Conservation (phyloP, 352 stramenopile genomes). For the Stramenopiles sp. region DNA sequence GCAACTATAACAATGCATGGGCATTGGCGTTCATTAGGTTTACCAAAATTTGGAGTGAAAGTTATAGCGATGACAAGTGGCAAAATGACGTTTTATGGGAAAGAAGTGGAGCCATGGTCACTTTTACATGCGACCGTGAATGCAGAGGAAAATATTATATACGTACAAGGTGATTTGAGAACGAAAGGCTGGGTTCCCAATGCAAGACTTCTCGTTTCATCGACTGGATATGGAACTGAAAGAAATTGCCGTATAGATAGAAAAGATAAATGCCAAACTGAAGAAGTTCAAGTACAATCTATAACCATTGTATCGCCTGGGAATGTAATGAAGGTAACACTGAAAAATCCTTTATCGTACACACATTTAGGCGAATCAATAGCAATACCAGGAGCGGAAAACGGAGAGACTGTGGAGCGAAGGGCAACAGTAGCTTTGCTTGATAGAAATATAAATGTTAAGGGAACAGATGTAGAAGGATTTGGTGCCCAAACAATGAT, state of each 20-base stretch:
- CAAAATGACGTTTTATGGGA: background rate
- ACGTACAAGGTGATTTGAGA: slow-evolving; percentile 21
- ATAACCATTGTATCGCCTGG: slow-evolving; percentile 15
- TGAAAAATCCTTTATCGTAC: slow-evolving; percentile 20
- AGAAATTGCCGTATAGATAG: background rate
- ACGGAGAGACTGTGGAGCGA: slow-evolving; percentile 27
- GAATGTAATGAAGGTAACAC: background rate
- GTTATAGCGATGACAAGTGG: slow-evolving; percentile 24
- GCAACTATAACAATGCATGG: slow-evolving; percentile 28
- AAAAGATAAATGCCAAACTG: slow-evolving; percentile 15
- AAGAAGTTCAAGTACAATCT: slow-evolving; percentile 23
- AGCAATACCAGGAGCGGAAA: background rate
- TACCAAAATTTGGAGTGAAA: slow-evolving; percentile 22
- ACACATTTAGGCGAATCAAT: slow-evolving; percentile 27
- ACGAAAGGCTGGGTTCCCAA: slow-evolving; percentile 23
- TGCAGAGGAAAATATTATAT: slow-evolving; percentile 14
- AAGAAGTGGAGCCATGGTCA: background rate
- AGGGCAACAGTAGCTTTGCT: slow-evolving; percentile 37
- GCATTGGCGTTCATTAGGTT: slow-evolving; percentile 24
- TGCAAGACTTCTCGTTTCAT: slow-evolving; percentile 28
- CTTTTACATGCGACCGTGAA: background rate
- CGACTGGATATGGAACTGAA: slow-evolving; percentile 26
- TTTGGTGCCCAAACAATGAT: slow-evolving; percentile 22
- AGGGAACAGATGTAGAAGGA: slow-evolving; percentile 22
- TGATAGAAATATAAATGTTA: slow-evolving; percentile 33